Percentiles rank a stretch among this genome's conserved stretches.
phyloP scores from a whole-genome alignment of 768 basidiomycete species.

The Rhizopogon salebrosus region DNA sequence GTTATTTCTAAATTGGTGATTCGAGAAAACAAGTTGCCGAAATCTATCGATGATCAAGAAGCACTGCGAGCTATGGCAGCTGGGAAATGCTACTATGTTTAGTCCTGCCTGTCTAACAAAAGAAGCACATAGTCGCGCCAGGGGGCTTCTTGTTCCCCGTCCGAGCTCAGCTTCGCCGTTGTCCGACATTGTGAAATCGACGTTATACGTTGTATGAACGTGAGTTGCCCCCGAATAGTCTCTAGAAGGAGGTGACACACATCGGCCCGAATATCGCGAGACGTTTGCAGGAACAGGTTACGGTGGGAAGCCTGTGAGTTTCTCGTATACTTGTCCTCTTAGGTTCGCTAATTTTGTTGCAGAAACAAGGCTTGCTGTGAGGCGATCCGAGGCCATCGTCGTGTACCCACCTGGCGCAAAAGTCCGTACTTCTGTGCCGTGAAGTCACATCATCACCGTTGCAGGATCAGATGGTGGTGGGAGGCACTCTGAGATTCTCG shows the following conservation, averaged over 20 bases:
- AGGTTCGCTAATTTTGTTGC: constrained; percentile 1
- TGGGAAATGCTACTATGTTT: background rate
- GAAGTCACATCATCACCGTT: background rate
- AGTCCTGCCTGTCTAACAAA: background rate
- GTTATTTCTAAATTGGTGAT: background rate
- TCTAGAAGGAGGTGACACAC: background rate
- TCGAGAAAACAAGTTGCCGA: background rate
- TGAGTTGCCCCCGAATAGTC: background rate
- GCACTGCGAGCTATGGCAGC: background rate
- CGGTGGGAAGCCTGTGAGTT: constrained; percentile 1
- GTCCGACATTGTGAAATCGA: background rate
- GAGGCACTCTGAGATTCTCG: constrained; percentile 1
- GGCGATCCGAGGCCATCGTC: constrained; percentile 1
- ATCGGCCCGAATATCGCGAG: constrained; percentile 1
- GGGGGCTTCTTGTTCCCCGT: background rate
- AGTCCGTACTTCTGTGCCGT: too few relatives aligned
- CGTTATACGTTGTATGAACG: background rate
- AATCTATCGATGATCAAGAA: background rate
- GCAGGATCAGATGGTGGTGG: constrained; percentile 1
- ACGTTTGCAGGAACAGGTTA: constrained; percentile 1
- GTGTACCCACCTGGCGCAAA: too few relatives aligned
- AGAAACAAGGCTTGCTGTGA: background rate
- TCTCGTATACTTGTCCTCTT: background rate
- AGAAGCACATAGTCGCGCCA: background rate
- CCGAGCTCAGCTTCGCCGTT: background rate